phyloP scores from a whole-genome alignment of 148 eudicot genomes.

The Drosera capensis region DNA sequence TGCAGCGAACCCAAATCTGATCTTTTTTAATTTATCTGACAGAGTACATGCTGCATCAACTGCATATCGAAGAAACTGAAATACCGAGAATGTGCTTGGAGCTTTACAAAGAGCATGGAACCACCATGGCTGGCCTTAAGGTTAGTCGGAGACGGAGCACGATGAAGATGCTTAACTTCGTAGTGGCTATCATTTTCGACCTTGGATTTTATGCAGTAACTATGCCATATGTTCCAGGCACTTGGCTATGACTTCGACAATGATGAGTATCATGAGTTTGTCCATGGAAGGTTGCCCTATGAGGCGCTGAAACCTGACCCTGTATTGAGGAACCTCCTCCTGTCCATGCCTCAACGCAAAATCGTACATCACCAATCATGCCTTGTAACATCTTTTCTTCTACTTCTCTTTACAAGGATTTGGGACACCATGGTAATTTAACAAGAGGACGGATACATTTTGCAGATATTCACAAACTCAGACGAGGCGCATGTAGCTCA shows the following conservation, averaged over 20 bases:
- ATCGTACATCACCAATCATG: constrained; percentile 19
- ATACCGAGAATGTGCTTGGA: constrained; percentile 76
- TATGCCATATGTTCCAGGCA: constrained; percentile 21
- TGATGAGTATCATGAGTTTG: constrained; percentile 59
- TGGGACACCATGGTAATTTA: background rate
- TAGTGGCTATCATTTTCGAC: background rate
- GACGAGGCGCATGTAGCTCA: constrained; percentile 52
- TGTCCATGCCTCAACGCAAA: constrained; percentile 78
- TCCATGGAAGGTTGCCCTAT: constrained; percentile 77
- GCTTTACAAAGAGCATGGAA: constrained; percentile 74
- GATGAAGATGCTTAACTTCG: background rate
- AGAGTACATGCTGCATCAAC: constrained; percentile 59
- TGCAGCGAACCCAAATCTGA: background rate
- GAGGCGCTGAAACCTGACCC: constrained; percentile 62
- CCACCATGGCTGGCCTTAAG: constrained; percentile 99
- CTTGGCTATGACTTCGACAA: constrained; percentile 69
- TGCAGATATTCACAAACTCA: constrained; percentile 68
- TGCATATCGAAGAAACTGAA: constrained; percentile 57
- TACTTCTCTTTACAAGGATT: background rate
- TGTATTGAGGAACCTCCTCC: constrained; percentile 54
- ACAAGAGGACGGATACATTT: background rate
- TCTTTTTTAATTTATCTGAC: background rate
- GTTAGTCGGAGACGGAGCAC: constrained; percentile 19
- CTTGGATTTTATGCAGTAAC: background rate
- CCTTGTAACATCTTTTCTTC: background rate